Base-by-base conservation (phyloP, 331 rosid genomes). In the Malus hybrid region DNA sequence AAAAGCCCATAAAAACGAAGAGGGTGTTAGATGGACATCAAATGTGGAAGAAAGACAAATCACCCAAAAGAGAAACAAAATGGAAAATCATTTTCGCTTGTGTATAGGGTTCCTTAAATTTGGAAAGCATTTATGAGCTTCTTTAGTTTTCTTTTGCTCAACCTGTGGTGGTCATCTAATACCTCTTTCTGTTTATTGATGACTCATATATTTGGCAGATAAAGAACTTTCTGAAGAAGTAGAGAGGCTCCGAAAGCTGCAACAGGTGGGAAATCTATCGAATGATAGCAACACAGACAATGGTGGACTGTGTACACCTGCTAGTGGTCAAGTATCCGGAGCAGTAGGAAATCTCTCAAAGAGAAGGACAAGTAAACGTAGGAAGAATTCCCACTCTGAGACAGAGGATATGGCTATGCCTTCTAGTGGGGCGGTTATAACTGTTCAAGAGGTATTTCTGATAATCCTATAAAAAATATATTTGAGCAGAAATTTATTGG, bases 191-290 rank as follows among this genome's bases (percentile, higher is more conserved):
- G 56, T 63, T 70, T 65, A 62, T 76, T 77, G 48, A 36, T 75
- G 62, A 60, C 80, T 69, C 76, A 73, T 78, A 83, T 76, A 78
- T 77, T 61, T 74, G 63, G 76, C 91, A 94, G 97, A 80, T 81
- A 86, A 83, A 69, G 82, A 78, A 50, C 95, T 94, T 77, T 52
- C 81, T 69, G 88, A 85, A 83, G 93, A 94, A 87, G 67, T 90
- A 73, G 91, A 75, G 77, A 90, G 81, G 72, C 80, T 91, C 39
- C 83, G 22, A 75, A 86, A 80, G 85, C 80, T 75, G 44, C 83
- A 74, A 29, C 85, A 67, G 72, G 88, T 82, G 62, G 76, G 84
- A 77, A 72, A 67, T 76, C 39, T 80, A 83, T 75, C 72, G 56
- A 82, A 74, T 78, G 69, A 76, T 54, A 72, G 57, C 29, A 69